Evolutionary conservation across 1,284 basidiomycete species (phyloP).

Genomic region (Trichosporon ovoides): DNA sequence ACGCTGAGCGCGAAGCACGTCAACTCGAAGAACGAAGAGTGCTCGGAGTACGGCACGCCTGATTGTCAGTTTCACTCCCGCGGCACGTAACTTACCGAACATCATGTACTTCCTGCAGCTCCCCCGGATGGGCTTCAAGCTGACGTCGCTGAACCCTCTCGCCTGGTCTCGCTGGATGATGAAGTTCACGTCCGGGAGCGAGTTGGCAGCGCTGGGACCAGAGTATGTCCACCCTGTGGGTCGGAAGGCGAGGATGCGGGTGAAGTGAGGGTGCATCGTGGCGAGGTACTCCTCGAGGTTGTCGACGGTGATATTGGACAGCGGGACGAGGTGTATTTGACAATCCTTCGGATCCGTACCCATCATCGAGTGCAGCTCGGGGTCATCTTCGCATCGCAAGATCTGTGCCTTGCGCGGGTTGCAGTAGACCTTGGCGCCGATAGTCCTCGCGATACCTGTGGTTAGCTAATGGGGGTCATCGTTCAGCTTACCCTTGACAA

Average conservation of each 20-base stretch:
- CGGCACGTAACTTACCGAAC: slow-evolving; percentile 54
- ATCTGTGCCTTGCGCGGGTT: slow-evolving; percentile 75
- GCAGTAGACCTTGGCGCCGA: slow-evolving; percentile 84
- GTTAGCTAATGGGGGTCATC: slow-evolving; percentile 1
- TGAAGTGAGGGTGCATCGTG: slow-evolving; percentile 67
- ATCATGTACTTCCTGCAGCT: slow-evolving; percentile 66
- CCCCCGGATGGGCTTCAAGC: slow-evolving; percentile 66
- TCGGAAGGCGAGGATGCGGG: slow-evolving; percentile 72
- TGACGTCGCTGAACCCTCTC: slow-evolving; percentile 60
- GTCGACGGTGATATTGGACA: slow-evolving; percentile 72
- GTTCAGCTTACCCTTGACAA: slow-evolving; percentile 79
- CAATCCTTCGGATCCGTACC: slow-evolving; percentile 70
- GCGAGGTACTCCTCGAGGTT: slow-evolving; percentile 71
- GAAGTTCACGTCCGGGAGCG: slow-evolving; percentile 58
- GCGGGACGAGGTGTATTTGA: slow-evolving; percentile 77
- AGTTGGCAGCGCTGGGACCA: slow-evolving; percentile 62
- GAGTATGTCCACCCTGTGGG: slow-evolving; percentile 93
- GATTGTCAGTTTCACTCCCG: background rate
- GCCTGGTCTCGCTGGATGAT: slow-evolving; percentile 65
- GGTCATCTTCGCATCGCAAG: slow-evolving; percentile 72
- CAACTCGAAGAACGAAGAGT: slow-evolving; percentile 88
- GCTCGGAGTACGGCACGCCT: slow-evolving; percentile 90
- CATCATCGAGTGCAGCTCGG: slow-evolving; percentile 71
- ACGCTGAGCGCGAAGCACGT: slow-evolving; percentile 87
- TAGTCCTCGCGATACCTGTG: slow-evolving; percentile 72